Evolutionary conservation across 1,284 basidiomycete species (phyloP), one percentile per base, ranked within the genome.

Genomic region (Ceratobasidium sp.): DNA sequence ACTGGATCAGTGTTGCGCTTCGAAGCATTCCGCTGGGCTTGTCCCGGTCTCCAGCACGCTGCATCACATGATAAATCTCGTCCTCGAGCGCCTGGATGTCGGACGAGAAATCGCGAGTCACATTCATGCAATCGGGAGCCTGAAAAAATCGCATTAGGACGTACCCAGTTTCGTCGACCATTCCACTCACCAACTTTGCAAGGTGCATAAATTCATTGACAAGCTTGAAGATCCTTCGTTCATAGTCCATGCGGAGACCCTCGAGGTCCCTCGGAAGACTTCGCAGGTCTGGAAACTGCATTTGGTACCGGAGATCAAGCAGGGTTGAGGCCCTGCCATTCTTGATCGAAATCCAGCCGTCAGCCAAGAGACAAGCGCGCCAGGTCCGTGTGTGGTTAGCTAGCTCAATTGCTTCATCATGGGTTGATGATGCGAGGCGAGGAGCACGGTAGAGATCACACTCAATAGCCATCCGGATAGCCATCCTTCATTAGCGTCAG

Each of bases 311-410:
- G 22, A n/a, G 7, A 1, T 50, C 22, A 12, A n/a, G 31, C 38
- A 64, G 47, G 6, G 60, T 20, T 8, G 60, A 47, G 3, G 10
- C 32, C 32, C 45, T 50, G 31, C 60, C 60, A n/a, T 50, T 22
- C 34, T 64, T 64, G 20, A 52, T 38, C 20, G 60, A 25, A 27
- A 32, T 64, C 17, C 43, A 52, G 43, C 47, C 22, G 27, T 64
- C 60, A 13, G 52, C 47, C 34, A 64, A 20, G 5, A 64, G 31
- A 31, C 60, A 64, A 12, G 60, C 60, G 17, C 35, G 29, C 60
- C 60, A 64, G 3, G 60, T 64, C 32, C 60, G 60, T 38, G 35
- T 52, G 25, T 64, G 60, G 25, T 64, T 64, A 29, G 7, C 47
- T n/a, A 64, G 35, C 22, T 64, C 60, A 5, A 29, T 2, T 13